Conservation (phyloP, 78 protist species). For the Paulinella micropora region DNA sequence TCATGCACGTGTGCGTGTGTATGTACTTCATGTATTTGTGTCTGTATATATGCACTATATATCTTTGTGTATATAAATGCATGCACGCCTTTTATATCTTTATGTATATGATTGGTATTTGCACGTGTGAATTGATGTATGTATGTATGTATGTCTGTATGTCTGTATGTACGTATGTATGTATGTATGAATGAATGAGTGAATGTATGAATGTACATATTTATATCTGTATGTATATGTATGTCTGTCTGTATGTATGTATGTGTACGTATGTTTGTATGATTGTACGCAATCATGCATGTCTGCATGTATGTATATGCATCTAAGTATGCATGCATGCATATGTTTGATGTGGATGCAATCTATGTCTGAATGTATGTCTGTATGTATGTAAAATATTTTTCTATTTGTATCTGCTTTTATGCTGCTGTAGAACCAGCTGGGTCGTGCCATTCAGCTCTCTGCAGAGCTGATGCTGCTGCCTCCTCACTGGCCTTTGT, state of each 20-base stretch:
- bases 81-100: not conserved
- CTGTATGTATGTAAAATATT: not conserved
- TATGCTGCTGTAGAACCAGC: too few species aligned
- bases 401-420: too few species aligned
- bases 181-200: not conserved
- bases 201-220: not conserved
- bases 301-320: not conserved
- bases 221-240: not conserved
- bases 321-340: not conserved
- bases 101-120: not conserved
- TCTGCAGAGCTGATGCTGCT: too few species aligned
- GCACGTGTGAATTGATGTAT: not conserved
- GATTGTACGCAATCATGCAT: not conserved
- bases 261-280: not conserved
- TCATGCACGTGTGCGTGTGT: not conserved
- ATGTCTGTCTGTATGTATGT: not conserved
- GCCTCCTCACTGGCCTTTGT: too few species aligned
- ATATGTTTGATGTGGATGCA: not conserved
- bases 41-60: not conserved
- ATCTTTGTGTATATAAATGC: not conserved
- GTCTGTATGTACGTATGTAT: not conserved
- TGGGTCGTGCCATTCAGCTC: too few species aligned
- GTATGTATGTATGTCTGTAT: not conserved
- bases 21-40: not conserved
- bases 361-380: not conserved